Conservation (phyloP, 352 stramenopile genomes). For the Hyaloperonospora brassicae region DNA sequence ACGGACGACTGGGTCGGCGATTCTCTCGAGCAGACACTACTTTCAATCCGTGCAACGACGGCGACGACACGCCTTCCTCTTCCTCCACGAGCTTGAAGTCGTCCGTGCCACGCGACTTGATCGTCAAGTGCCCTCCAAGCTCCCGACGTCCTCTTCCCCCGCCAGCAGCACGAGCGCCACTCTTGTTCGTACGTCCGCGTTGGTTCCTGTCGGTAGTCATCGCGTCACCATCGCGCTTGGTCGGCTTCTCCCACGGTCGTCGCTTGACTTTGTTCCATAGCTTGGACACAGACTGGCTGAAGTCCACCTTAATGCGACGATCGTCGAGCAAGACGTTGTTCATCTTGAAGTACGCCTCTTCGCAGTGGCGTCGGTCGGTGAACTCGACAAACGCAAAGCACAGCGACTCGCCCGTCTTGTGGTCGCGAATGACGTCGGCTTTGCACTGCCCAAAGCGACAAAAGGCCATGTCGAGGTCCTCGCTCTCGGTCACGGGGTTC, state of each 20-base stretch:
- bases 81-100: slow-evolving; percentile 48
- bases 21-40: slow-evolving; percentile 6
- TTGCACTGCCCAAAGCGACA: slow-evolving; percentile 85
- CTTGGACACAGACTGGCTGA: slow-evolving; percentile 97
- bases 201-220: slow-evolving; percentile 30
- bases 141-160: slow-evolving; percentile 17
- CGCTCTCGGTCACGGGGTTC: slow-evolving; percentile 90
- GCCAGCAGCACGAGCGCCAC: too few relatives aligned
- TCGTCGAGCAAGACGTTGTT: slow-evolving; percentile 99
- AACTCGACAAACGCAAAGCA: slow-evolving; percentile 99
- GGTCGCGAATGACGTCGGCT: slow-evolving; percentile 95
- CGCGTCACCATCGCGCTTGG: slow-evolving; percentile 42
- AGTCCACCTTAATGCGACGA: slow-evolving; percentile 92
- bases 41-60: slow-evolving; percentile 7
- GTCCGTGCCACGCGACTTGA: slow-evolving; percentile 31
- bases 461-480: slow-evolving; percentile 93
- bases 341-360: slow-evolving; percentile 99
- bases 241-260: slow-evolving; percentile 52
- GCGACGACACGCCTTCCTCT: slow-evolving; percentile 18
- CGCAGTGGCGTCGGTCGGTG: slow-evolving; percentile 87
- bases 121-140: slow-evolving; percentile 29
- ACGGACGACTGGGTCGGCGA: slow-evolving; percentile 18
- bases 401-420: slow-evolving; percentile 94
- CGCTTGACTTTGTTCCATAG: slow-evolving; percentile 91
- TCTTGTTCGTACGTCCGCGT: too few relatives aligned